phyloP scores from a whole-genome alignment of 2,329 filamentous ascomycete genomes.

The Colletotrichum sp. region DNA sequence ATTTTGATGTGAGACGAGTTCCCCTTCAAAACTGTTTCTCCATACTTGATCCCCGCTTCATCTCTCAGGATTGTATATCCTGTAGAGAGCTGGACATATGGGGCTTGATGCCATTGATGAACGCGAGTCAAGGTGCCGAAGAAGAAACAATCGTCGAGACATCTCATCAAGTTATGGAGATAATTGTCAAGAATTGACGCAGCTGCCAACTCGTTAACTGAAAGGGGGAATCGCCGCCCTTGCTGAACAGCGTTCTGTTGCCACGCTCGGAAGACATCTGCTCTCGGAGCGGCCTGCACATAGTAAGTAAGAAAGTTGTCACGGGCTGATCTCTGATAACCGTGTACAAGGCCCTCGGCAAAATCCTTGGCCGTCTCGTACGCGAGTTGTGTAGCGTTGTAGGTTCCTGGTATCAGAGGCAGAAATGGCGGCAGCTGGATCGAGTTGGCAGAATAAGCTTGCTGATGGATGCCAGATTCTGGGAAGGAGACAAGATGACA shows the following conservation, averaged over 20 bases:
- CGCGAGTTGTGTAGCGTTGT: neutral
- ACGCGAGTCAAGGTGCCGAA: neutral
- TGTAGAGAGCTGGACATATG: neutral
- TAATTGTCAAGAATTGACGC: neutral
- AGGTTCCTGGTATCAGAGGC: neutral
- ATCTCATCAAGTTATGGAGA: neutral
- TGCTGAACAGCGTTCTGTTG: neutral
- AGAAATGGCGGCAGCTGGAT: neutral
- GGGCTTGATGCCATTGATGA: neutral
- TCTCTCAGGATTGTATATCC: neutral
- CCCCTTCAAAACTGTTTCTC: neutral
- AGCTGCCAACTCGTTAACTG: neutral
- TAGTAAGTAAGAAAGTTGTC: neutral
- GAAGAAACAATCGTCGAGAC: constrained; percentile 9
- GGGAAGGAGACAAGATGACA: neutral
- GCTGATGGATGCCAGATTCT: neutral
- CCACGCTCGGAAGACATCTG: neutral
- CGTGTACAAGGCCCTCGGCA: neutral
- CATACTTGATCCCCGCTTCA: neutral
- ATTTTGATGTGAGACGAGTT: neutral
- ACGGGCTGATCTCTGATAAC: neutral
- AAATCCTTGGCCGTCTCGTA: neutral
- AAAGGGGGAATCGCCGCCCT: neutral
- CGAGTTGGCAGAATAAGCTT: neutral
- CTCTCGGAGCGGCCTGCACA: neutral